These are phyloP conservation scores for Penicillium paradoxum DNA, from an alignment of 495 filamentous ascomycete species.

Conservation along the genomic window DNA sequence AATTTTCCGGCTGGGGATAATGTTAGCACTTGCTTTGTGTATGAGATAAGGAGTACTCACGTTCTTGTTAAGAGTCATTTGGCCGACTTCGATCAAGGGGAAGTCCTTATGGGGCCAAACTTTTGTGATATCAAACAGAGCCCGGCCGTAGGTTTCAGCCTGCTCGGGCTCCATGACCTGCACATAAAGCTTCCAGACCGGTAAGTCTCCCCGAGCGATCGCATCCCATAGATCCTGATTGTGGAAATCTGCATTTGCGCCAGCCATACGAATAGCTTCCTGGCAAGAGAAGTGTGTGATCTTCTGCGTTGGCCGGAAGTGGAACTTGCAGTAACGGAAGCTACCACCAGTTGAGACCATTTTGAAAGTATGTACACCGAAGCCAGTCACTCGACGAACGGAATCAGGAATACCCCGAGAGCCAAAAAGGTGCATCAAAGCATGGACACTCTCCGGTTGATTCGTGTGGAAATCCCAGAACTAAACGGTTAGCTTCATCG, in stretches of 20 bases:
- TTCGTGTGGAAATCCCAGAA: slow-evolving; percentile 51
- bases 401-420: slow-evolving; percentile 61
- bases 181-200: slow-evolving; percentile 33
- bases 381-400: slow-evolving; percentile 60
- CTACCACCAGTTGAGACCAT: slow-evolving; percentile 31
- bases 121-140: slow-evolving; percentile 45
- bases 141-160: slow-evolving; percentile 27
- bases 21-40: neutral
- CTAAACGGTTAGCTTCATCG: slow-evolving; percentile 6
- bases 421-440: slow-evolving; percentile 64
- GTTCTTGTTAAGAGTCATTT: slow-evolving; percentile 38
- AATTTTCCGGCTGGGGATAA: slow-evolving; percentile 24
- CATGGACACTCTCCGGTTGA: slow-evolving; percentile 45
- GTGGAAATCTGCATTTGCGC: slow-evolving; percentile 40
- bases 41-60: slow-evolving; percentile 8
- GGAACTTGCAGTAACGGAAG: slow-evolving; percentile 45
- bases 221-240: slow-evolving; percentile 34
- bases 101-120: slow-evolving; percentile 39
- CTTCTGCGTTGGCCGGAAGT: slow-evolving; percentile 54
- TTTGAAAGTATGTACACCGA: slow-evolving; percentile 63
- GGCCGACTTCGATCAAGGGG: slow-evolving; percentile 38
- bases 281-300: slow-evolving; percentile 49
- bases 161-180: slow-evolving; percentile 45
- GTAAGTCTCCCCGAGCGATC: slow-evolving; percentile 29
- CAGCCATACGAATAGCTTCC: slow-evolving; percentile 49